Conservation (phyloP, 73 alveolate genomes). For the Diophrys sp. region DNA sequence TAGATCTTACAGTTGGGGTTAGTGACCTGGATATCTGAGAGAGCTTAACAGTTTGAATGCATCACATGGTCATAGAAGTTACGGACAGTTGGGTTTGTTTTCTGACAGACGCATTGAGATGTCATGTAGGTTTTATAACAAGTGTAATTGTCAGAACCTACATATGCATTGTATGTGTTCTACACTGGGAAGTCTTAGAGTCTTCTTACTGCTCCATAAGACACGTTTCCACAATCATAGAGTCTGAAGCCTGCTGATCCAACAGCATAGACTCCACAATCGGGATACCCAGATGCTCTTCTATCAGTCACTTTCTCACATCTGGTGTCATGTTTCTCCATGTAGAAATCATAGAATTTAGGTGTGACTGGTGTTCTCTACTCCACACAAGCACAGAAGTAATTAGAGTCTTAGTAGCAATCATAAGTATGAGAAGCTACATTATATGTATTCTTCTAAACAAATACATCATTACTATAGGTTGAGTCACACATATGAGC, state of each 20-base stretch:
- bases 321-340: neutral
- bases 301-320: neutral
- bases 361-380: neutral
- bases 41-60: neutral
- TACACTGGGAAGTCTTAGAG: neutral
- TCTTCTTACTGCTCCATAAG: neutral
- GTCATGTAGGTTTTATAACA: neutral
- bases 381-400: neutral
- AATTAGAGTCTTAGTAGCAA: neutral
- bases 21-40: neutral
- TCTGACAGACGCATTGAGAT: neutral
- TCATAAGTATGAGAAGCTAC: neutral
- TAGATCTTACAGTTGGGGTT: neutral
- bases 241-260: neutral
- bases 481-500: neutral
- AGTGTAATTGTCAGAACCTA: neutral
- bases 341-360: neutral
- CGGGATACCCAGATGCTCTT: no score
- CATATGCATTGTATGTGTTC: neutral
- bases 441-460: no score
- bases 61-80: neutral
- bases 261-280: neutral
- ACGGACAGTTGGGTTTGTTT: neutral
- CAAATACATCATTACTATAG: neutral
- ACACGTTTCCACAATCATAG: neutral